Evolutionary conservation across 805 yeast species (phyloP).

Genomic region (Hanseniaspora clermontiae): DNA sequence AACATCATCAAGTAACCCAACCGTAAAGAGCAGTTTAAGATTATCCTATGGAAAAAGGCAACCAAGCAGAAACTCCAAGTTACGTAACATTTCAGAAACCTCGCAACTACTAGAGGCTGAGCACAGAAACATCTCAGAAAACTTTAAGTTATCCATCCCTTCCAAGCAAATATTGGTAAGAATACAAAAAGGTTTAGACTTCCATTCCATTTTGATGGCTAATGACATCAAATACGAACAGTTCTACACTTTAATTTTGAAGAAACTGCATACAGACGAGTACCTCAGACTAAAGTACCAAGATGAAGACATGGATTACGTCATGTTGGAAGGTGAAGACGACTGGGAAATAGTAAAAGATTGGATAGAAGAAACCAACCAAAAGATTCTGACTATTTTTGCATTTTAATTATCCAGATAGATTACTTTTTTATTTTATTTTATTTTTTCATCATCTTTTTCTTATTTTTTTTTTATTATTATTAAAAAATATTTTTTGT

Average conservation of each 20-base stretch:
- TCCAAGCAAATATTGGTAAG: slow-evolving; percentile 31
- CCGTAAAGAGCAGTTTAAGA: not conserved
- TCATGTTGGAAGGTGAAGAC: slow-evolving; percentile 70
- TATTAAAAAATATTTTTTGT: not conserved
- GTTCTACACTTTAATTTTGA: slow-evolving; percentile 45
- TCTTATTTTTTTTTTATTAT: not conserved
- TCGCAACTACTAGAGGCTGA: slow-evolving; percentile 22
- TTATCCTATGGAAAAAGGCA: not conserved
- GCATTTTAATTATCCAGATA: slow-evolving; percentile 23
- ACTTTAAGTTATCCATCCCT: slow-evolving; percentile 30
- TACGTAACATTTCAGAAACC: slow-evolving; percentile 7
- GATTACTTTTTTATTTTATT: not conserved
- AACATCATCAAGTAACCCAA: not conserved
- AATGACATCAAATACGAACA: slow-evolving; percentile 38
- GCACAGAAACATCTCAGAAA: slow-evolving; percentile 32
- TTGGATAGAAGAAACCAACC: slow-evolving; percentile 41
- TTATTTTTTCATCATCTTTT: not conserved
- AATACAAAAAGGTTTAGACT: slow-evolving; percentile 34
- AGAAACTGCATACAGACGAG: slow-evolving; percentile 38
- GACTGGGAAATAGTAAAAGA: slow-evolving; percentile 83
- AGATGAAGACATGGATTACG: slow-evolving; percentile 94
- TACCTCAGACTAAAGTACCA: slow-evolving; percentile 52
- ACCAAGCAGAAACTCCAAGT: slow-evolving; percentile 8
- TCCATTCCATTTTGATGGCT: slow-evolving; percentile 56
- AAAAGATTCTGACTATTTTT: slow-evolving; percentile 35